Conservation (phyloP, 2,329 filamentous ascomycete genomes). For the Fusarium staphyleae region DNA sequence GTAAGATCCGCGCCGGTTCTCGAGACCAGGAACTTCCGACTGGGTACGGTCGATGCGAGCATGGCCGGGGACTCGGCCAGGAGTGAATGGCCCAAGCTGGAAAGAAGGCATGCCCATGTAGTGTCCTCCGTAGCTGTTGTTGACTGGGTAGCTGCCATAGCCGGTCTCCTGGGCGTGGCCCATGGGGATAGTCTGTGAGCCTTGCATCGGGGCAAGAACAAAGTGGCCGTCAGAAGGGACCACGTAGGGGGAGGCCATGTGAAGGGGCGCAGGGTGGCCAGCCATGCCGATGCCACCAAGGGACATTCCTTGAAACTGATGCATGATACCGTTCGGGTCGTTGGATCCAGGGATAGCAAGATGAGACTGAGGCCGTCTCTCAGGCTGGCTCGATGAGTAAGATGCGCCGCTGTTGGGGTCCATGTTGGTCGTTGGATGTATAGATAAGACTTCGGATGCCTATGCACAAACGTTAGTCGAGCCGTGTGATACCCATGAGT, state of each 20-base stretch:
- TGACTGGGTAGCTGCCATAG: constrained; percentile 46
- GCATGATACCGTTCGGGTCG: constrained; percentile 45
- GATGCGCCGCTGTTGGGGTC: constrained; percentile 45
- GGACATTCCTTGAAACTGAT: constrained; percentile 49
- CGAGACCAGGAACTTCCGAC: constrained; percentile 66
- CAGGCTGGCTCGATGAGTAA: constrained; percentile 44
- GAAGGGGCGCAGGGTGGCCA: constrained; percentile 43
- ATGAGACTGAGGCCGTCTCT: constrained; percentile 43
- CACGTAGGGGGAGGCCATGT: constrained; percentile 49
- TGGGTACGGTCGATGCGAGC: constrained; percentile 57
- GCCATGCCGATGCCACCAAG: constrained; percentile 48
- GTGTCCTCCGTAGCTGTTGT: constrained; percentile 47
- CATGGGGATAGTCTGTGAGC: constrained; percentile 47
- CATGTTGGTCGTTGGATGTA: constrained; percentile 46
- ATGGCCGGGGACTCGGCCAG: constrained; percentile 56
- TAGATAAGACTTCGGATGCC: constrained; percentile 46
- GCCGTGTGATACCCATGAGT: background rate
- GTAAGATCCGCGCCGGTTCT: constrained; percentile 72
- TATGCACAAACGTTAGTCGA: constrained; percentile 10
- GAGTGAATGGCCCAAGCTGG: constrained; percentile 59
- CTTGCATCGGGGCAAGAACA: constrained; percentile 48
- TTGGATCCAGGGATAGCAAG: constrained; percentile 41
- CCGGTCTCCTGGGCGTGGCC: constrained; percentile 45
- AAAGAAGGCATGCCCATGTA: constrained; percentile 49
- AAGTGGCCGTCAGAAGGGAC: constrained; percentile 50